Evolutionary conservation across 2,329 filamentous ascomycete genomes (phyloP).

Genomic region (Plectosphaerella plurivora): DNA sequence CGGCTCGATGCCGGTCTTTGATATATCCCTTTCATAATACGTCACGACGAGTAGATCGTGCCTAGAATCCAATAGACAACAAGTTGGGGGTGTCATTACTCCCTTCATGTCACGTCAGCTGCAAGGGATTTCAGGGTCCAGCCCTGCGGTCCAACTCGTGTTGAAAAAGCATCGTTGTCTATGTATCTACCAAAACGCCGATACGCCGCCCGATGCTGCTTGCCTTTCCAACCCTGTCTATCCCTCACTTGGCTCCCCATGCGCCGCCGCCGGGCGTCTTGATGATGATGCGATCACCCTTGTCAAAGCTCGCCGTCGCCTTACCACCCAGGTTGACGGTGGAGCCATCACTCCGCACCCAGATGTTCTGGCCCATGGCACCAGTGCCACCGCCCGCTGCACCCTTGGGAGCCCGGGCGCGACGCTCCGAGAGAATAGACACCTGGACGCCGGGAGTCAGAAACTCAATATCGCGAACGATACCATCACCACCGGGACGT

Average conservation of each 20-base stretch:
- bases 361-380: slow-evolving; percentile 64
- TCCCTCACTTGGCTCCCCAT: neutral
- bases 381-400: slow-evolving; percentile 68
- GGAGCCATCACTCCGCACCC: slow-evolving; percentile 40
- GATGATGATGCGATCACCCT: slow-evolving; percentile 11
- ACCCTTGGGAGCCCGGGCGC: slow-evolving; percentile 73
- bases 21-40: too few species aligned
- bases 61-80: too few species aligned
- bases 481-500: slow-evolving; percentile 70
- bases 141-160: too few species aligned
- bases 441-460: slow-evolving; percentile 67
- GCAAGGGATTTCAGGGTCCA: too few species aligned
- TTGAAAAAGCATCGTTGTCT: too few species aligned
- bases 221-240: neutral
- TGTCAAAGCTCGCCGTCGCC: slow-evolving; percentile 10
- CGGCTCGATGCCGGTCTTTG: too few species aligned
- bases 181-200: too few species aligned
- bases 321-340: slow-evolving; percentile 15
- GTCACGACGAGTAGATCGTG: too few species aligned
- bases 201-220: neutral
- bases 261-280: neutral
- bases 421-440: slow-evolving; percentile 71
- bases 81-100: too few species aligned
- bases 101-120: too few species aligned
- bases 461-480: slow-evolving; percentile 77